A percentile compares a stretch with the other conserved stretches of the same genome.
phyloP scores from a whole-genome alignment of 176 grass and related monocot genomes.

The Carex pumila region DNA sequence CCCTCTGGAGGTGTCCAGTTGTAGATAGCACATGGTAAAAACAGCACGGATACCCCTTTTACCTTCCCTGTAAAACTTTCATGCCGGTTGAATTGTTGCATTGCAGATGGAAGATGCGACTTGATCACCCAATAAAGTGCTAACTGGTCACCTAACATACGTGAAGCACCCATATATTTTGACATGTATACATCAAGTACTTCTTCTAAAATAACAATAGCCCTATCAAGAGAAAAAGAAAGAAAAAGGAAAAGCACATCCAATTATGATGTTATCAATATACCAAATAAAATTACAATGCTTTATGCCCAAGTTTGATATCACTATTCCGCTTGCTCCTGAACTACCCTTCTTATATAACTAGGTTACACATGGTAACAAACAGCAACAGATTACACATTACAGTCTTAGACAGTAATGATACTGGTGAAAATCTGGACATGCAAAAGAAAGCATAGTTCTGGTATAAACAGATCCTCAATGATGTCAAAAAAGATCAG shows the following conservation, averaged over 20 bases:
- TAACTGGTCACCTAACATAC: conserved; percentile 87
- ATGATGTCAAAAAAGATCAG: not conserved
- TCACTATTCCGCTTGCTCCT: not conserved
- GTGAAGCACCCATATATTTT: conserved; percentile 55
- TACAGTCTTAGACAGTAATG: not conserved
- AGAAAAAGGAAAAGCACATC: not conserved
- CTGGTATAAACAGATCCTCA: not conserved
- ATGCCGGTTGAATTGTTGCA: conserved; percentile 55
- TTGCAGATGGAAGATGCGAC: conserved; percentile 53
- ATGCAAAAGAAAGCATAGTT: not conserved
- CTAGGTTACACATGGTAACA: not conserved
- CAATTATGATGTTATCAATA: not conserved
- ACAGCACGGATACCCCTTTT: conserved; percentile 57
- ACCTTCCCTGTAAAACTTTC: conserved; percentile 59
- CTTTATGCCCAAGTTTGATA: not conserved
- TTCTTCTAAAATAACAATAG: conserved; percentile 62
- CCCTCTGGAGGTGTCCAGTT: conserved; percentile 95
- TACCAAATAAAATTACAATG: not conserved
- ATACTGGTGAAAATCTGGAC: not conserved
- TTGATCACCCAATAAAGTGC: conserved; percentile 81
- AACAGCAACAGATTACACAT: not conserved
- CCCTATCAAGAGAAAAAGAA: conserved; percentile 29
- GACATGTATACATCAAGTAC: conserved; percentile 57
- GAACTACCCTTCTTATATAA: not conserved
- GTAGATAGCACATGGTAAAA: conserved; percentile 89